Conservation (phyloP, 1,139 yeast species). For the Yamadazyma oceani region DNA sequence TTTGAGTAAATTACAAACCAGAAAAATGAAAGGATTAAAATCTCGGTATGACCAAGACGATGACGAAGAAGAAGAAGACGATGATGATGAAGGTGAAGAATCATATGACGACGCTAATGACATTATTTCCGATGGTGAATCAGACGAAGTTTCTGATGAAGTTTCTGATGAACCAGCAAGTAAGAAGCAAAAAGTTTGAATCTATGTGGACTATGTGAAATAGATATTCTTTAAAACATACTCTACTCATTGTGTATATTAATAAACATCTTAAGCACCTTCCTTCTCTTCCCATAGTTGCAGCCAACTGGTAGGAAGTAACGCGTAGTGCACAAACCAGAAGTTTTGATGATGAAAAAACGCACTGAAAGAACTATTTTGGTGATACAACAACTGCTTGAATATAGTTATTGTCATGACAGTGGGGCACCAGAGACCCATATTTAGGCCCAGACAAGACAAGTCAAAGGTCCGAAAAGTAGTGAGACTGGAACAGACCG, state of each 20-base stretch:
- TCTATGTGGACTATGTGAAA: neutral
- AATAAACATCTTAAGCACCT: too few relatives aligned
- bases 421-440: constrained; percentile 3
- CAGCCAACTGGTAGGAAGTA: too few relatives aligned
- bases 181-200: constrained; percentile 35
- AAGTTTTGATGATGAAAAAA: too few relatives aligned
- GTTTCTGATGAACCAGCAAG: constrained; percentile 36
- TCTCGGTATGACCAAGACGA: constrained; percentile 75
- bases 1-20: constrained; percentile 82
- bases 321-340: too few relatives aligned
- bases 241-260: too few relatives aligned
- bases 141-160: constrained; percentile 1
- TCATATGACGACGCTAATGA: constrained; percentile 32
- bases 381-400: neutral
- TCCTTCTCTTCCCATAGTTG: too few relatives aligned
- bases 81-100: constrained; percentile 28
- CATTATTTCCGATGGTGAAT: constrained; percentile 22
- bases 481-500: neutral
- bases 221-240: too few relatives aligned
- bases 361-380: neutral
- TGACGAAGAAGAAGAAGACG: constrained; percentile 47
- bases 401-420: neutral
- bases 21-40: constrained; percentile 98
- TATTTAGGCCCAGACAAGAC: constrained; percentile 16
- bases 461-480: neutral